Evolutionary conservation across 306 rosid species (phyloP), one percentile per base, ranked within the genome.

Genomic region (Cicer arietinum): DNA sequence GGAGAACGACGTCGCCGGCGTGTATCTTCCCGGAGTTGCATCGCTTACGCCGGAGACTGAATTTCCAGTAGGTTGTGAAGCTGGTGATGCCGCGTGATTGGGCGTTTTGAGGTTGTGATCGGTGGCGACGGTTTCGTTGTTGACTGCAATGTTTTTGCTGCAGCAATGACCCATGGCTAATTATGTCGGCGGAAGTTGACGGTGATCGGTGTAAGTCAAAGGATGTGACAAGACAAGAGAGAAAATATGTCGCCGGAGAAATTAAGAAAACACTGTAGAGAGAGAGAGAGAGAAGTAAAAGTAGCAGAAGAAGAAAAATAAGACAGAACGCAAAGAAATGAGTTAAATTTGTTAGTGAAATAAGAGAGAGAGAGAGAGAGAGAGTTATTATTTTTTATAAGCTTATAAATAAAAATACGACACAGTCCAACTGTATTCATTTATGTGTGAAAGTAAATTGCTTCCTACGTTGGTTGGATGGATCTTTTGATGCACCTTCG

Each of bases 161-260:
- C 92, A 91, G 68, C 97, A 91, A 84, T 86, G 97, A 44, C 97
- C 97, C 97, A 91, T 91, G 80, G 83, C 12, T n/a, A 73, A 6
- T 20, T 16, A 22, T 11, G 17, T 57, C 30, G 61, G 43, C 46
- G 20, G 40, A 3, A n/a, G 10, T 67, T 50, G 75, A 67, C 10
- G 18, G 82, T 73, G 84, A 84, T 74, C 57, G 62, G 85, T 5
- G 44, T 46, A 80, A 85, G 90, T 83, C 82, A 59, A 80, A 80
- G 56, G 82, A 50, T 79, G 83, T 11, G 79, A 80, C 71, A 72
- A 77, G 79, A 80, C 71, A 72, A 77, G 72, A 76, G 70, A 4
- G 60, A 58, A 84, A 56, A 62, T 50, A 30, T 42, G 56, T 73
- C 65, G 75, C 82, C 84, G 85, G 85, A 71, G 77, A 60, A 77